Base-by-base conservation (phyloP, 768 basidiomycete genomes). In the Bullera alba region DNA sequence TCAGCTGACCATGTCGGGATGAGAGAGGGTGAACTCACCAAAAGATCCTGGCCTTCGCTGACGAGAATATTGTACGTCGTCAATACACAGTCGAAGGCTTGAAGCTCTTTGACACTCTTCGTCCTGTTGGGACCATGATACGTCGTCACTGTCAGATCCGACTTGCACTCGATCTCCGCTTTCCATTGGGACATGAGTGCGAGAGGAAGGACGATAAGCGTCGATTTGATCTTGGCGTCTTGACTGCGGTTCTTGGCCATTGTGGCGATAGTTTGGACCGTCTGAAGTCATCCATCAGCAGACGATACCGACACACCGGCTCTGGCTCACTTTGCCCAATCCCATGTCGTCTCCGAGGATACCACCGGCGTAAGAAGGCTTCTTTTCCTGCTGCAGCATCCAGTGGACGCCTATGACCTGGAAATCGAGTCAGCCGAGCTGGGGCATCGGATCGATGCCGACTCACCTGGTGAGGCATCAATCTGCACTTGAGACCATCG, bases 351-450 rank as follows among this genome's bases (percentile, higher is more conserved):
- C 67, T 12, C 60, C 67, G 6, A 72, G 52, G 30, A 70, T 65
- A 0, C 69, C 70, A n/a, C 73, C 73, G 3, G 42, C 30, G 34
- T 42, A 54, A 21, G 51, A 54, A 10, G 48, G 38, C 17, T 65
- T 54, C 35, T 53, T 57, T 50, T 74, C 73, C 49, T 71, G 61
- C 15, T 81, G 75, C 0, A 84, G 50, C 85, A 88, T 86, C 83
- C 85, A 88, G 30, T 79, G 78, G 16, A 88, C 85, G 0, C 87
- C 86, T 43, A 86, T 79, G 16, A 78, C 74, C 58, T 85, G 82
- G n/a, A n/a, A n/a, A 66, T 44, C 2, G 3, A 19, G 10, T 23
- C 17, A 14, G 32, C 10, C 32, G 10, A 10, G 32, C 10, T 10
- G 6, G 8, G n/a, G 28, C 34, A 35, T 15, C n/a, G n/a, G n/a